phyloP scores from a whole-genome alignment of 2,329 filamentous ascomycete species.

The Neospermospora avenae region DNA sequence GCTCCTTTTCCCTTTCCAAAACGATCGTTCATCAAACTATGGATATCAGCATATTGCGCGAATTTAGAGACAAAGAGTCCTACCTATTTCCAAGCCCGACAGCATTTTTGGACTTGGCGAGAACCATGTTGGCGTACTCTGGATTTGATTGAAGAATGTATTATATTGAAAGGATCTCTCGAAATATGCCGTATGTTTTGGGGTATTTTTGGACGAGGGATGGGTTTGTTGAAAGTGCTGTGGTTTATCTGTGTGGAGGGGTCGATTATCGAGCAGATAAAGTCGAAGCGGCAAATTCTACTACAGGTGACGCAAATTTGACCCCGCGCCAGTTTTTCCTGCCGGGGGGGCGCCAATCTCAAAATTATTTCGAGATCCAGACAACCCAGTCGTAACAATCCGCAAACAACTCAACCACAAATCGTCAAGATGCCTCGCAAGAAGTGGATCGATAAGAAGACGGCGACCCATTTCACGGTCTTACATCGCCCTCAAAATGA shows the following conservation, averaged over 20 bases:
- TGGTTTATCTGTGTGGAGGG: constrained; percentile 11
- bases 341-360: not conserved
- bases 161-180: no score
- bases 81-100: constrained; percentile 83
- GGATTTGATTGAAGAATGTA: not conserved
- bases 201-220: constrained; percentile 1
- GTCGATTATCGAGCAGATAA: constrained; percentile 24
- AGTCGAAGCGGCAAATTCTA: constrained; percentile 12
- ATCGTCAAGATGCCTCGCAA: constrained; percentile 33
- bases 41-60: constrained; percentile 3
- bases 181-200: not conserved
- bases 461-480: constrained; percentile 86
- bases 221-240: constrained; percentile 31
- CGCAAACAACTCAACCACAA: constrained; percentile 37
- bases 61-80: not conserved
- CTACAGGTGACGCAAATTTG: constrained; percentile 24
- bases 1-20: constrained; percentile 89
- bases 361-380: constrained; percentile 7
- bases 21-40: constrained; percentile 93
- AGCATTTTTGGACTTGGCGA: constrained; percentile 91
- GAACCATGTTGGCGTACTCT: constrained; percentile 51
- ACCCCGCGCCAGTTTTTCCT: constrained; percentile 23
- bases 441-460: constrained; percentile 74
- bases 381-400: not conserved
- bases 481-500: constrained; percentile 97